Conservation (phyloP, 2,329 filamentous ascomycete species). For the Cladosporium sp. region DNA sequence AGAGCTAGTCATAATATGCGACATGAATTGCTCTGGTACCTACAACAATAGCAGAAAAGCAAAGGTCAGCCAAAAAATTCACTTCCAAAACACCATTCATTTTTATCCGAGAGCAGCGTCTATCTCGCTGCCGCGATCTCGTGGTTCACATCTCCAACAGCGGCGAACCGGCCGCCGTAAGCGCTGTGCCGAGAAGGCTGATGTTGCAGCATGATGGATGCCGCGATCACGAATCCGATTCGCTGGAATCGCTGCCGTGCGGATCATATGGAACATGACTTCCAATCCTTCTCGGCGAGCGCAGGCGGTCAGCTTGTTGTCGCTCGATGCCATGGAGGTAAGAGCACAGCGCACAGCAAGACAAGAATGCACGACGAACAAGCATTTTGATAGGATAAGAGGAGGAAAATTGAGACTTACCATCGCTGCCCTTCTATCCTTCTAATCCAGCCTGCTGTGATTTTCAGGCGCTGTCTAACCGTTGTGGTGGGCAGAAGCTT, state of each 20-base stretch:
- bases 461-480: conserved; percentile 76
- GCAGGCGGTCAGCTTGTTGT: conserved; percentile 6
- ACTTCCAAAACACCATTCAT: background rate
- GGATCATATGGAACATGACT: background rate
- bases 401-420: conserved; percentile 48
- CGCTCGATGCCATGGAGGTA: background rate
- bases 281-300: conserved; percentile 3
- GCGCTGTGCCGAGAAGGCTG: background rate
- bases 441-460: conserved; percentile 74
- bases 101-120: background rate
- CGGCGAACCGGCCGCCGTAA: background rate
- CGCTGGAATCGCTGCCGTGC: conserved; percentile 11
- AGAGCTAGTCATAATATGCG: conserved; percentile 38
- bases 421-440: conserved; percentile 67
- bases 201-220: background rate
- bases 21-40: conserved; percentile 38
- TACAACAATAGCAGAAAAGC: conserved; percentile 18
- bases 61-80: background rate
- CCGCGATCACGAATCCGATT: background rate
- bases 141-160: no score
- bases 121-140: background rate
- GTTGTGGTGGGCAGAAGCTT: conserved; percentile 67
- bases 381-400: background rate
- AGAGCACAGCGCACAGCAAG: background rate
- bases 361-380: background rate